Evolutionary conservation across 2,329 filamentous ascomycete genomes (phyloP).

Genomic region (Rhynchosporium secalis): DNA sequence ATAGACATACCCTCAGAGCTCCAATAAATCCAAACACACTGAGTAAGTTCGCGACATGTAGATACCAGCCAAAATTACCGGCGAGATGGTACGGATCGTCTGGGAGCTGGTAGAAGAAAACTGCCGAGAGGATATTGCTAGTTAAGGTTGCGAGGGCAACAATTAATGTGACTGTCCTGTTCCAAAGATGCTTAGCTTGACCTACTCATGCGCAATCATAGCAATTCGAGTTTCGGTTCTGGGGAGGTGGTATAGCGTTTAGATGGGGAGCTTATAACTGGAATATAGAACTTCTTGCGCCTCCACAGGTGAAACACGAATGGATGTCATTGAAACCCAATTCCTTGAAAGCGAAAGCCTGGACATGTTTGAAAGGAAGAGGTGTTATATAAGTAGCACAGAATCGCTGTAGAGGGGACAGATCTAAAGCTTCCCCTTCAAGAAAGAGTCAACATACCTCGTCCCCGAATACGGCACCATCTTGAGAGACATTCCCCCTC

Average conservation of each 20-base stretch:
- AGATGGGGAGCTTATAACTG: too few species aligned
- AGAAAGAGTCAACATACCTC: conserved; percentile 2
- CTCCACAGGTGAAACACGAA: too few species aligned
- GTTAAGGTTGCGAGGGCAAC: conserved; percentile 36
- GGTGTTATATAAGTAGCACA: too few species aligned
- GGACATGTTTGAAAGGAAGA: too few species aligned
- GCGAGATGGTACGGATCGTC: conserved; percentile 40
- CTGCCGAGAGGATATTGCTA: conserved; percentile 36
- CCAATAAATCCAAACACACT: conserved; percentile 46
- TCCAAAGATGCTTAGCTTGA: conserved; percentile 1
- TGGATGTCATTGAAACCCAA: too few species aligned
- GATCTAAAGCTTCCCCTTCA: background rate
- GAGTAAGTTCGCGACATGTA: conserved; percentile 43
- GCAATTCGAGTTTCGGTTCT: too few species aligned
- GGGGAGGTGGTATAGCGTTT: too few species aligned
- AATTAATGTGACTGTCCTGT: conserved; percentile 35
- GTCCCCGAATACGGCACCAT: conserved; percentile 14
- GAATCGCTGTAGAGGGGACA: background rate
- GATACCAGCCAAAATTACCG: conserved; percentile 42
- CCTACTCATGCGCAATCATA: too few species aligned
- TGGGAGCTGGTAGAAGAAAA: conserved; percentile 38
- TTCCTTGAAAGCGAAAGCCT: too few species aligned
- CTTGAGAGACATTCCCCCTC: background rate
- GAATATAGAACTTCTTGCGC: too few species aligned
- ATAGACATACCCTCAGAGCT: conserved; percentile 43